Conservation (phyloP, 345 rosid species). For the Eucalyptus pauciflora region DNA sequence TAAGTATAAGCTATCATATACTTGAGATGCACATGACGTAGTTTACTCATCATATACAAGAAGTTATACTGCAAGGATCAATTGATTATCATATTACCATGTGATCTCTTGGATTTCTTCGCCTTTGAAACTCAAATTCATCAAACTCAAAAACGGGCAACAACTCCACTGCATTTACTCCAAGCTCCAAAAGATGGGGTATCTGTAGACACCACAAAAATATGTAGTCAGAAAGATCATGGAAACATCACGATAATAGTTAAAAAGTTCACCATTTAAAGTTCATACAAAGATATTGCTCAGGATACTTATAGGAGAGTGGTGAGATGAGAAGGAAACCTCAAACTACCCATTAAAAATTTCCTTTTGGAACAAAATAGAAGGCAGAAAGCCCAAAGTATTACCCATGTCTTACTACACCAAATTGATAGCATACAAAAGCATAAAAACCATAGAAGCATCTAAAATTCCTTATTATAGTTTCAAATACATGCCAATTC, state of each 20-base stretch:
- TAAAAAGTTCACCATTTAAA: background rate
- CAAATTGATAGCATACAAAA: background rate
- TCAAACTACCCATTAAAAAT: background rate
- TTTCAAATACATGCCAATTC: background rate
- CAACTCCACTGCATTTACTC: slow-evolving; percentile 90
- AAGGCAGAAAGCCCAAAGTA: background rate
- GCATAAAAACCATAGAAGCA: background rate
- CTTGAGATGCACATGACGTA: background rate
- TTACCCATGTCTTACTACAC: background rate
- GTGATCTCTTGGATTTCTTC: slow-evolving; percentile 85
- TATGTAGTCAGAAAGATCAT: background rate
- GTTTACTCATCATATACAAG: background rate
- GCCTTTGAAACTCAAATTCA: slow-evolving; percentile 89
- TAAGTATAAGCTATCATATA: background rate
- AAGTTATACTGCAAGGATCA: background rate
- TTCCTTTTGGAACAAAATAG: background rate
- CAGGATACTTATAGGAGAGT: background rate
- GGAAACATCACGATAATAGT: background rate
- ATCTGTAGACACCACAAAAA: slow-evolving; percentile 30
- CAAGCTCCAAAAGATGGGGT: slow-evolving; percentile 84
- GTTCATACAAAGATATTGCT: background rate
- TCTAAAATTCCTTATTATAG: background rate
- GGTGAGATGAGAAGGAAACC: background rate
- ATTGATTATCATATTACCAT: slow-evolving; percentile 34
- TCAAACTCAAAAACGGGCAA: slow-evolving; percentile 90